Evolutionary conservation across 495 filamentous ascomycete species (phyloP).

Genomic region (Cercophora newfieldiana): DNA sequence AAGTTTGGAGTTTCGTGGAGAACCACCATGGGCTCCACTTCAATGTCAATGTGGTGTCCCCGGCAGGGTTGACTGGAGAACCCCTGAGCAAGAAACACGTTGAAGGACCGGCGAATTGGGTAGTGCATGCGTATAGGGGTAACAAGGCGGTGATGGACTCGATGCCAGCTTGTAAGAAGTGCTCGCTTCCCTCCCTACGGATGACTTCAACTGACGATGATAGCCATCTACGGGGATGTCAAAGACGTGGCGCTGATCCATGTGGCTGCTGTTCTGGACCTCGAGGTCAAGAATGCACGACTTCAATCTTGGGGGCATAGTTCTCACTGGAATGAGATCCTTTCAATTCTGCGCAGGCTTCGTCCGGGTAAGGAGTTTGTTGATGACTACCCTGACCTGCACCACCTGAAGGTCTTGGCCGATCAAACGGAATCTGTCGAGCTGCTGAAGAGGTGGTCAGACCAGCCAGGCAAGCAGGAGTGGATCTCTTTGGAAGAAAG

Average conservation of each 20-base stretch:
- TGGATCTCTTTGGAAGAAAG: conserved; percentile 19
- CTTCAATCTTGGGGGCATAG: conserved; percentile 16
- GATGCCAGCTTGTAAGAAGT: conserved; percentile 4
- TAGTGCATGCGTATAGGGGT: not conserved
- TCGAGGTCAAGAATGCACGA: conserved; percentile 10
- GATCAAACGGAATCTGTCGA: conserved; percentile 12
- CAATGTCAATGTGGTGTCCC: conserved; percentile 48
- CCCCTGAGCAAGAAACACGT: conserved; percentile 35
- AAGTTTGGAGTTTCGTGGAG: conserved; percentile 45
- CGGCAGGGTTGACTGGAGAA: conserved; percentile 37
- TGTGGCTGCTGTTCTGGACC: conserved; percentile 6
- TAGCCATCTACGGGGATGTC: conserved; percentile 8
- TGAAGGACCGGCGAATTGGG: conserved; percentile 23
- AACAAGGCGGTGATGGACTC: conserved; percentile 5
- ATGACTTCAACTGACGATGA: not conserved
- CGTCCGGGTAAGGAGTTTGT: conserved; percentile 17
- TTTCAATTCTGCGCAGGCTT: conserved; percentile 16
- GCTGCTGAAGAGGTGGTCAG: conserved; percentile 17
- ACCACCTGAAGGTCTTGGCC: conserved; percentile 12
- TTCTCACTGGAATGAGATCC: conserved; percentile 20
- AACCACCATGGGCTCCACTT: conserved; percentile 45
- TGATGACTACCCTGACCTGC: conserved; percentile 14
- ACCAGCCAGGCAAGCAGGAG: conserved; percentile 6
- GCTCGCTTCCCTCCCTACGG: not conserved
- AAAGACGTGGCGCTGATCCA: conserved; percentile 12